A percentile compares a stretch with the other conserved stretches of the same genome.
These are phyloP conservation scores for Kodamaea laetipori DNA, from an alignment of 805 yeast species.

Conservation along the genomic window DNA sequence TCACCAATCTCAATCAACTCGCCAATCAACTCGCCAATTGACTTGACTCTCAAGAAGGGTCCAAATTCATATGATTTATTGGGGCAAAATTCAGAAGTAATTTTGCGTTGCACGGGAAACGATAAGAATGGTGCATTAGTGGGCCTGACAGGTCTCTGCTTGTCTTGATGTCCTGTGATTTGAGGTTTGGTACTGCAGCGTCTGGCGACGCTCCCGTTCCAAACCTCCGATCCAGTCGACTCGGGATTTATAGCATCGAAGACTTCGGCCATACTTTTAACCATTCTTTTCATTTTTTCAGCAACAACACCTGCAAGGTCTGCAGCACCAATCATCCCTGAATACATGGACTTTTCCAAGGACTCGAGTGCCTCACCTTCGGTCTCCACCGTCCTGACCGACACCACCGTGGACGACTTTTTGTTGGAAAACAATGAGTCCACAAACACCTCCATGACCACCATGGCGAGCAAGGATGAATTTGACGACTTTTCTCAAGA, in stretches of 20 bases:
- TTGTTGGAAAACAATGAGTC: constrained; percentile 14
- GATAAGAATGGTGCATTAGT: background rate
- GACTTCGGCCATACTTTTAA: constrained; percentile 4
- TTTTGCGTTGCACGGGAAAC: constrained; percentile 30
- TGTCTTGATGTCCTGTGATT: constrained; percentile 19
- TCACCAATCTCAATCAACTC: constrained; percentile 47
- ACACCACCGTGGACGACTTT: constrained; percentile 16
- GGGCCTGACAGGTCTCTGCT: constrained; percentile 29
- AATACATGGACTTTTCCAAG: constrained; percentile 24
- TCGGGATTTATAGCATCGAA: constrained; percentile 13
- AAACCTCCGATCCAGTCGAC: constrained; percentile 7
- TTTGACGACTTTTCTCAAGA: constrained; percentile 13
- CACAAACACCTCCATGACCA: constrained; percentile 6
- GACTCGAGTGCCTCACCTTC: constrained; percentile 12
- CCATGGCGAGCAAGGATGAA: constrained; percentile 10
- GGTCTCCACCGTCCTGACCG: constrained; percentile 6
- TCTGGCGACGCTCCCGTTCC: background rate
- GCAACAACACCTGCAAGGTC: constrained; percentile 25
- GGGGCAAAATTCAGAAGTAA: constrained; percentile 52
- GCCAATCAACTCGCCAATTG: constrained; percentile 41
- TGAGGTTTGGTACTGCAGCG: background rate
- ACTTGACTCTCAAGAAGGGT: constrained; percentile 28
- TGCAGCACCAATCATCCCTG: constrained; percentile 44
- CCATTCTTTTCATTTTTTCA: background rate
- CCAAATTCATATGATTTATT: constrained; percentile 28